phyloP scores from a whole-genome alignment of 305 asterid species.

The Solanum hybrid region DNA sequence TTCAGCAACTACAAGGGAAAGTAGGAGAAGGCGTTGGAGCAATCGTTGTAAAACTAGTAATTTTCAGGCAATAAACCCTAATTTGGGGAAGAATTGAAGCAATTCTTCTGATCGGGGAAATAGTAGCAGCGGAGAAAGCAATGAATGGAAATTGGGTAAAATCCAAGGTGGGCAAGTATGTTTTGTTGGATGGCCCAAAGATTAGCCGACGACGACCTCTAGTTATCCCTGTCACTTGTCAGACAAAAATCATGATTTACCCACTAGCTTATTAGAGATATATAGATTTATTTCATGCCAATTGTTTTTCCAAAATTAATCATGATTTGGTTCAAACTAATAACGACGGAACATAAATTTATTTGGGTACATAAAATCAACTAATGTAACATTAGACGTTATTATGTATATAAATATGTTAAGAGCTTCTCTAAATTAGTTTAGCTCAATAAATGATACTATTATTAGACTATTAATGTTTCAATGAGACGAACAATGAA shows the following conservation, averaged over 20 bases:
- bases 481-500: no score
- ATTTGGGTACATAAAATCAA: background rate
- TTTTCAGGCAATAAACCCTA: background rate
- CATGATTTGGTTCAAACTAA: background rate
- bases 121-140: conserved; percentile 13
- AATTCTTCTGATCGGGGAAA: background rate
- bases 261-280: background rate
- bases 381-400: no score
- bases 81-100: background rate
- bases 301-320: background rate
- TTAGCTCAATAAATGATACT: no score
- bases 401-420: no score
- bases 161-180: background rate
- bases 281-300: background rate
- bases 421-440: no score
- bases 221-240: background rate
- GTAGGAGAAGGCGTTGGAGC: background rate
- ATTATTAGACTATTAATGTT: no score
- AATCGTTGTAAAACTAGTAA: background rate
- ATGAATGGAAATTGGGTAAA: background rate
- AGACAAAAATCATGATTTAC: background rate
- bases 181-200: background rate
- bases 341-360: background rate
- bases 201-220: background rate
- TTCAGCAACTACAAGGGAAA: background rate